phyloP scores from a whole-genome alignment of 23 red algal species.

The Chondrus crispus region DNA sequence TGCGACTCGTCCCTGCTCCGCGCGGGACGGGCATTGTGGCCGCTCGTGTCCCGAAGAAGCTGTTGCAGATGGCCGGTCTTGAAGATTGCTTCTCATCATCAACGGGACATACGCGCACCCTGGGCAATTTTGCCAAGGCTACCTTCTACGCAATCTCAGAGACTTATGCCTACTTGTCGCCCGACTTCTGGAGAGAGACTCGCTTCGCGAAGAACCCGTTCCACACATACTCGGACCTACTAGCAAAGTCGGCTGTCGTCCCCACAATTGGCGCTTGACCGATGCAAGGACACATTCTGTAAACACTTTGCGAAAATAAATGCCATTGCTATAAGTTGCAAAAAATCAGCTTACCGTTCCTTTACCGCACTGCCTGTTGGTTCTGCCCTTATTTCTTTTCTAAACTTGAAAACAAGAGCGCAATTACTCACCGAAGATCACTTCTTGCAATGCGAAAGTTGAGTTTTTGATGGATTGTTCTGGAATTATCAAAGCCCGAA shows the following conservation, averaged over 20 bases:
- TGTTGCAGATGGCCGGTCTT: conserved; percentile 91
- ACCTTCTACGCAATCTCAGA: conserved; percentile 91
- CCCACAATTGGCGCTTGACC: conserved; percentile 44
- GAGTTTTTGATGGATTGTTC: no score
- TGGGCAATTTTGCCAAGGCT: conserved; percentile 99
- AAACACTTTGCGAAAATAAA: no score
- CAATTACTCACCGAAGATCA: no score
- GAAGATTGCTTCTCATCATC: conserved; percentile 95
- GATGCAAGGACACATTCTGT: no score
- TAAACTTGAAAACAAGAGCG: no score
- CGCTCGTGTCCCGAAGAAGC: conserved; percentile 95
- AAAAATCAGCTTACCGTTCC: no score
- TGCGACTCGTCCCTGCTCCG: conserved; percentile 94
- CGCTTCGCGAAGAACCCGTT: conserved; percentile 82
- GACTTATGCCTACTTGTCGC: conserved; percentile 89
- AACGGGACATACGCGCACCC: conserved; percentile 92
- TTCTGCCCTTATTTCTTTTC: no score
- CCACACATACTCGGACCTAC: conserved; percentile 77
- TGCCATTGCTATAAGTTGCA: no score
- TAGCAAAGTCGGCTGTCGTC: conserved; percentile 52
- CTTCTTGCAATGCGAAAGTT: no score
- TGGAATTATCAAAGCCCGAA: no score
- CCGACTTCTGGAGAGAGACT: conserved; percentile 98
- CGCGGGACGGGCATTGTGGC: conserved; percentile 97
- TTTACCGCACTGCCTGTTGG: no score